phyloP scores from a whole-genome alignment of 2,329 filamentous ascomycete genomes.

The Venturia aucupariae region DNA sequence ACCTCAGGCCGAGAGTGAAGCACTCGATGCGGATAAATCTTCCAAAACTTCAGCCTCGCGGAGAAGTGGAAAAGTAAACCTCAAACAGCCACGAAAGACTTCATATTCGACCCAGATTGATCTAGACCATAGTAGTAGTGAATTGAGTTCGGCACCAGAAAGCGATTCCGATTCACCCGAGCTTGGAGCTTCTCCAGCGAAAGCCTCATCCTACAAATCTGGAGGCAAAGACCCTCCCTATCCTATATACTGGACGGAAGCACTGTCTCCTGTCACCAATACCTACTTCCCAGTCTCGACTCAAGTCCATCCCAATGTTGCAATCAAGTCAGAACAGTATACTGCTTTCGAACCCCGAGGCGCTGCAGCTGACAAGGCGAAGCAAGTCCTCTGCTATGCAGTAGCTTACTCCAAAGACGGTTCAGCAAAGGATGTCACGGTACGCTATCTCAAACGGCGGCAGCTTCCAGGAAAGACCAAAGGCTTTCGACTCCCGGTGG shows the following conservation, averaged over 20 bases:
- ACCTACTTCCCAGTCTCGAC: conserved; percentile 65
- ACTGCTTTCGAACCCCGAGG: conserved; percentile 76
- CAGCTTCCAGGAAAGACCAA: conserved; percentile 85
- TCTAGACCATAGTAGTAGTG: background rate
- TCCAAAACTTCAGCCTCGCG: background rate
- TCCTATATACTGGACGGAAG: conserved; percentile 90
- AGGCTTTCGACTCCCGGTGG: conserved; percentile 64
- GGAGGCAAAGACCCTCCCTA: conserved; percentile 72
- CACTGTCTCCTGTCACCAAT: conserved; percentile 70
- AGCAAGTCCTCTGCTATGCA: conserved; percentile 84
- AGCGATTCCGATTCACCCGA: conserved; percentile 46
- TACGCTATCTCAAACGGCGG: conserved; percentile 76
- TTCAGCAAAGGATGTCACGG: conserved; percentile 88
- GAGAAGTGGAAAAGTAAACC: background rate
- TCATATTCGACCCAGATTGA: background rate
- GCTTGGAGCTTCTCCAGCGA: conserved; percentile 45
- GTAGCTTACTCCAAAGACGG: conserved; percentile 75
- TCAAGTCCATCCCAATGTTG: conserved; percentile 50
- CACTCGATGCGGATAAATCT: background rate
- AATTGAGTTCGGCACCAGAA: conserved; percentile 30
- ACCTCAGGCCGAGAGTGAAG: background rate
- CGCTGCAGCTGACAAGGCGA: conserved; percentile 70
- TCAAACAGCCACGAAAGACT: background rate
- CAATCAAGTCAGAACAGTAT: conserved; percentile 61
- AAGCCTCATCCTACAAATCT: conserved; percentile 35